Percentiles rank a stretch among this genome's conserved stretches.
Conservation (phyloP, 192 early-diverging fungal genomes). For the Allomyces arbusculus region DNA sequence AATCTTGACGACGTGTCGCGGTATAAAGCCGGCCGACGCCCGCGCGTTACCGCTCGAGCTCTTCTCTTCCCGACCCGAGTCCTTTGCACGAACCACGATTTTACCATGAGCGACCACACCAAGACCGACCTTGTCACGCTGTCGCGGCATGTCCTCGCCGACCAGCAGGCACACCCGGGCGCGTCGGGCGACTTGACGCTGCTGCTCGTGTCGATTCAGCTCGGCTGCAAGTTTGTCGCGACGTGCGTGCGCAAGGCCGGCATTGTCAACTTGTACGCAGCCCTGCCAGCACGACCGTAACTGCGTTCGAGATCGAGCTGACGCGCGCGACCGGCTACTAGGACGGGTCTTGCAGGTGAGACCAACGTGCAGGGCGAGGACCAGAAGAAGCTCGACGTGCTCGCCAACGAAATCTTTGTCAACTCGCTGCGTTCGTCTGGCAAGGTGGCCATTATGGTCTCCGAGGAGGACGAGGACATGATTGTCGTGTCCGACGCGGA, state of each 20-base stretch:
- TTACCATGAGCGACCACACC: slow-evolving; percentile 32
- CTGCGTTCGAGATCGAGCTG: too few species aligned
- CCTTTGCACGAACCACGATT: too few species aligned
- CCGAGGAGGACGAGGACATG: slow-evolving; percentile 88
- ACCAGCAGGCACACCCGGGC: slow-evolving; percentile 66
- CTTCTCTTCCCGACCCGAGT: too few species aligned
- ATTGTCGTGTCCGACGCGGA: slow-evolving; percentile 56
- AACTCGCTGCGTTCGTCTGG: slow-evolving; percentile 75
- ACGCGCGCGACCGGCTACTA: slow-evolving; percentile 5
- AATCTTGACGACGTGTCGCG: too few species aligned
- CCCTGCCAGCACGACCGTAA: too few species aligned
- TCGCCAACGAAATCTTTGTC: slow-evolving; percentile 96
- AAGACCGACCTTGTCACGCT: slow-evolving; percentile 84
- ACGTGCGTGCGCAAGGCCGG: slow-evolving; percentile 90
- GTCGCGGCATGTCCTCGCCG: slow-evolving; percentile 72
- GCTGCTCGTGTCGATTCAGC: slow-evolving; percentile 72
- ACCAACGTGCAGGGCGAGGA: slow-evolving; percentile 87
- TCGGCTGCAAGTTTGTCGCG: slow-evolving; percentile 93
- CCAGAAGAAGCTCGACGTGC: slow-evolving; percentile 89
- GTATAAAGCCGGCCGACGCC: too few species aligned
- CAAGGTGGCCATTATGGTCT: slow-evolving; percentile 82
- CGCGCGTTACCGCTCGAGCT: too few species aligned
- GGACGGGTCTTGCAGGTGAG: slow-evolving; percentile 66
- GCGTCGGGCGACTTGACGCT: slow-evolving; percentile 86
- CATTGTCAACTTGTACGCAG: slow-evolving; percentile 66